Percentiles rank a stretch among this genome's conserved stretches.
phyloP scores from a whole-genome alignment of 371 early-diverging fungal genomes.

The Coemansia linderi region DNA sequence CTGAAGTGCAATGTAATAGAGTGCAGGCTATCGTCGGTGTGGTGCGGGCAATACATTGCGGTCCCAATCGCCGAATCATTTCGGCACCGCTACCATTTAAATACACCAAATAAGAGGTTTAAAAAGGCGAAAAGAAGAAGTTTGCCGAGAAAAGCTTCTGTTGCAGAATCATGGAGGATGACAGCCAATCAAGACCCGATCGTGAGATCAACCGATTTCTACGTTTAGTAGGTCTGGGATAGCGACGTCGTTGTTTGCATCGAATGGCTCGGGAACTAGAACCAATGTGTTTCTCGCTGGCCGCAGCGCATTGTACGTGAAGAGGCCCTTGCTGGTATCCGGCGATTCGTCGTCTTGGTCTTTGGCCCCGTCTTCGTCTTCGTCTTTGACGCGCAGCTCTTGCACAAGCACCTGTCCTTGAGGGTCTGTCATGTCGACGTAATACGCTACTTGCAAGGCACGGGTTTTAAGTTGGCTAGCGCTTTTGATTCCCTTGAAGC shows the following conservation, averaged over 20 bases:
- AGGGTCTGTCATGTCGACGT: slow-evolving; percentile 18
- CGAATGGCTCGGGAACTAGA: slow-evolving; percentile 45
- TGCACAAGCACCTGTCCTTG: slow-evolving; percentile 25
- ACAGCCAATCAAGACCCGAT: not conserved
- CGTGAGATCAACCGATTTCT: not conserved
- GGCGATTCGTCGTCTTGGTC: not conserved
- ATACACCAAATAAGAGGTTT: not conserved
- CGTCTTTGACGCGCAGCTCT: slow-evolving; percentile 35
- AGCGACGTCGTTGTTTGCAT: slow-evolving; percentile 34
- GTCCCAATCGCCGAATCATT: slow-evolving; percentile 20
- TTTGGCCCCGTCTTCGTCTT: not conserved
- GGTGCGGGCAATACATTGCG: not conserved
- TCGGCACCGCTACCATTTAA: slow-evolving; percentile 5
- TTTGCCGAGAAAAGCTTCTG: not conserved
- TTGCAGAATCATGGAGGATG: too few species aligned
- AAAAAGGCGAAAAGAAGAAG: not conserved
- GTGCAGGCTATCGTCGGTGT: not conserved
- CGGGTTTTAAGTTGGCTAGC: slow-evolving; percentile 32
- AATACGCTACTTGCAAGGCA: slow-evolving; percentile 44
- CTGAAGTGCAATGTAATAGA: not conserved
- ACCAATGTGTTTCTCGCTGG: slow-evolving; percentile 20
- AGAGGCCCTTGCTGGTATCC: slow-evolving; percentile 6
- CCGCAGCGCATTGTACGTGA: slow-evolving; percentile 26
- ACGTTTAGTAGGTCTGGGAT: slow-evolving; percentile 17
- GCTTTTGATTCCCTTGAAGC: slow-evolving; percentile 6